Base-by-base conservation (phyloP, 176 grass and related monocot species). In the Dactylis glomerata region DNA sequence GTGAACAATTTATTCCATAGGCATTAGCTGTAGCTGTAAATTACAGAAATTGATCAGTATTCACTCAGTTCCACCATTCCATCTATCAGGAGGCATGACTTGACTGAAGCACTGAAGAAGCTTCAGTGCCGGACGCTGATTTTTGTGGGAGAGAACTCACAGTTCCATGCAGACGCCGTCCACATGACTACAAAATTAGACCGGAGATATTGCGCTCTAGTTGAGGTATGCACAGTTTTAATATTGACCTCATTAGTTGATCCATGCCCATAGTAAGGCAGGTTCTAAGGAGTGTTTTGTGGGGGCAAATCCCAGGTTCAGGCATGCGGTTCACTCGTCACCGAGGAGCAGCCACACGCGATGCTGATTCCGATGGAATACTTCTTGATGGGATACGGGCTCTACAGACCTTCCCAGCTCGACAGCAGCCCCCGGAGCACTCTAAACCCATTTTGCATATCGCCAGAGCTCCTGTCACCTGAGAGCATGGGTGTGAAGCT, bases 401-500 rank as follows among this genome's bases (percentile, higher is more conserved):
- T 98, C 8, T 93, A 95, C 81, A 91, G 89, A 75, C 89, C 93
- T 31, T 83, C 83, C 74, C 93, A 85, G 85, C 75, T 86, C 17
- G 92, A 83, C 37, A 88, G 81, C 75, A 96, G 94, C 54, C 96
- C 89, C 3, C 59, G 91, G 55, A 98, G 93, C 37, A 94, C 96
- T 5, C 83, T 95, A 24, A 95, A 55, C 70, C 96, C 91, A 6
- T 91, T 88, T 63, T 85, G 89, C 71, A 93, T 98, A 69, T 93
- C 96, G 0, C 93, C 93, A 2, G 96, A 98, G 57, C 96, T 98
- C 68, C 91, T 98, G 1, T 98, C 96, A 3, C 96, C 96, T 0
- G 96, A 98, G 89, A 98, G 93, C 87, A 98, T 98, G 96, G 96
- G 96, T 73, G 88, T 98, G 81, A 98, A 98, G 81, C 83, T 98